Conservation (phyloP, 106 monocot genomes). For the Allium sativum region DNA sequence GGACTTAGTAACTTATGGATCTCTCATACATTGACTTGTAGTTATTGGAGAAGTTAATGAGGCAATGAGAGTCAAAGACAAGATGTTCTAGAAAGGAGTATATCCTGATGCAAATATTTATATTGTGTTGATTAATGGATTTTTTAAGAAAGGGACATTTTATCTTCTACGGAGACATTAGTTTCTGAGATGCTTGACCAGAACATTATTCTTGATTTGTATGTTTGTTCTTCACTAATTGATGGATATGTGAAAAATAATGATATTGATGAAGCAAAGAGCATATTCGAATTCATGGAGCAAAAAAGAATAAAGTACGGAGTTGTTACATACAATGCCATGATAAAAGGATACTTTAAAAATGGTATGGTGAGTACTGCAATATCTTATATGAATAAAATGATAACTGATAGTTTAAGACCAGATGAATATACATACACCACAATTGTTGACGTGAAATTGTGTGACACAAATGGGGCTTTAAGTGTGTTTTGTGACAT, state of each 20-base stretch:
- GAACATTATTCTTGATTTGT: conserved; percentile 52
- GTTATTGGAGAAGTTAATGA: conserved; percentile 41
- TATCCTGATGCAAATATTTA: conserved; percentile 58
- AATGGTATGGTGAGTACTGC: conserved; percentile 56
- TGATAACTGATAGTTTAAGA: conserved; percentile 37
- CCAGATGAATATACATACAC: conserved; percentile 76
- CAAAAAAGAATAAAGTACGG: conserved; percentile 32
- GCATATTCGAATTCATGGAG: conserved; percentile 57
- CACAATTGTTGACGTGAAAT: conserved; percentile 67
- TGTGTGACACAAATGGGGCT: conserved; percentile 46
- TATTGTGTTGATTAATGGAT: conserved; percentile 66
- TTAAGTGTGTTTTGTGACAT: conserved; percentile 48
- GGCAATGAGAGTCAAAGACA: conserved; percentile 44
- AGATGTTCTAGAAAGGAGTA: conserved; percentile 60
- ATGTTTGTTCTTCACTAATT: conserved; percentile 65
- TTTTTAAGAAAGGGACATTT: conserved; percentile 81
- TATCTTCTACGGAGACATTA: conserved; percentile 49
- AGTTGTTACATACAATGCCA: conserved; percentile 66
- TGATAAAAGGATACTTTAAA: conserved; percentile 82
- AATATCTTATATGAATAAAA: conserved; percentile 22
- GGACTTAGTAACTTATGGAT: conserved; percentile 80
- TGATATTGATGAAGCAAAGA: conserved; percentile 53
- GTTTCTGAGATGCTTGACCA: conserved; percentile 67
- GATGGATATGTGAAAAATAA: conserved; percentile 80
- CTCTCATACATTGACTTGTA: conserved; percentile 77